phyloP scores from a whole-genome alignment of 2,329 filamentous ascomycete species.

The Neoarthrinium moseri region DNA sequence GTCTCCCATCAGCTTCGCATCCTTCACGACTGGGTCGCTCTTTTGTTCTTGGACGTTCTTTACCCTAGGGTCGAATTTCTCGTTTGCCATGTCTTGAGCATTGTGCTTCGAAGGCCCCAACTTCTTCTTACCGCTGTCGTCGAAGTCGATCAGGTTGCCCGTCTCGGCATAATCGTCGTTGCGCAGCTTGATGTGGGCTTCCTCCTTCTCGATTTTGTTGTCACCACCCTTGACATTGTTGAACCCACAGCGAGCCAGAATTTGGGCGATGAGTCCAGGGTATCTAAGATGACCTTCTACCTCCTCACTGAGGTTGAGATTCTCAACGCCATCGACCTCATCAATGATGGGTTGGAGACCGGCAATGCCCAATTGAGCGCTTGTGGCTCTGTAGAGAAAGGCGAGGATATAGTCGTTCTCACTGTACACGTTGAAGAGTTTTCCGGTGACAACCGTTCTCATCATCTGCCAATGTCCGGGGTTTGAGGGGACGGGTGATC shows the following conservation, averaged over 20 bases:
- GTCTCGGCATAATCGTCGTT: slow-evolving; percentile 28
- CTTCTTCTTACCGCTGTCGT: slow-evolving; percentile 23
- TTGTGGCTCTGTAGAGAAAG: slow-evolving; percentile 83
- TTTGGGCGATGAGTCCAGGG: slow-evolving; percentile 48
- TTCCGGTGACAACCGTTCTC: slow-evolving; percentile 49
- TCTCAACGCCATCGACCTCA: slow-evolving; percentile 63
- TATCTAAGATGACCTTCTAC: slow-evolving; percentile 54
- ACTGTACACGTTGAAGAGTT: slow-evolving; percentile 85
- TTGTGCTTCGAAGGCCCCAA: slow-evolving; percentile 17
- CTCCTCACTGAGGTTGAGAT: slow-evolving; percentile 51
- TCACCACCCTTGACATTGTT: slow-evolving; percentile 41
- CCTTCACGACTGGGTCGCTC: slow-evolving; percentile 16
- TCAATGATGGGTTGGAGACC: slow-evolving; percentile 71
- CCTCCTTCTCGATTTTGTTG: slow-evolving; percentile 49
- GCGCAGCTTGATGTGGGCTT: slow-evolving; percentile 30
- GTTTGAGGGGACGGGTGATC: slow-evolving; percentile 73
- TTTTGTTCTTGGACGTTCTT: slow-evolving; percentile 24
- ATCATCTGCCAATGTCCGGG: slow-evolving; percentile 52
- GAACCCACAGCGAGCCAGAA: slow-evolving; percentile 52
- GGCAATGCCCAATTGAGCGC: slow-evolving; percentile 78
- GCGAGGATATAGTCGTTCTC: slow-evolving; percentile 84
- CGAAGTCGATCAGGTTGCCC: slow-evolving; percentile 42
- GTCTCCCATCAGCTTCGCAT: slow-evolving; percentile 15
- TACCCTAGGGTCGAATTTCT: slow-evolving; percentile 25
- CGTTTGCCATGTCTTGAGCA: slow-evolving; percentile 17